Base-by-base conservation (phyloP, 2,329 filamentous ascomycete species). In the Cladosporium sp. region DNA sequence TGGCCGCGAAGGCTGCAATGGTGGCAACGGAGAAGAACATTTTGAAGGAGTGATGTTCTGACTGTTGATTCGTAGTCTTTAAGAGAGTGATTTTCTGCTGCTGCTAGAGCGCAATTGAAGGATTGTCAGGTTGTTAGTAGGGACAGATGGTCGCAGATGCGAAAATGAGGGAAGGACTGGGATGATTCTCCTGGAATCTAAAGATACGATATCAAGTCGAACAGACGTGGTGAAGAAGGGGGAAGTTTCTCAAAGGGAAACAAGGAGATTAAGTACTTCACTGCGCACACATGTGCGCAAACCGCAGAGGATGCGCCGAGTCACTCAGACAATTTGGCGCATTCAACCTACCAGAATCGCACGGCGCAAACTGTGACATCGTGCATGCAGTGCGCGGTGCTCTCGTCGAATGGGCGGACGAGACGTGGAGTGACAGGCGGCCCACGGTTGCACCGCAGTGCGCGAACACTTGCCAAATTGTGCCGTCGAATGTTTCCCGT, bases 1-100 rank as follows among this genome's bases (percentile, higher is more conserved):
- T 60, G 47, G 60, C 40, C 40, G 61, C 60, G 10, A 66, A 57
- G 56, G 61, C 61, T 35, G 47, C 62, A 40, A 61, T 45, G 34
- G 59, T 56, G 35, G 49, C 53, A 17, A 59, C 35, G 24, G 60
- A 61, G 58, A 58, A 61, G 22, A 60, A 59, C 59, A 60, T 62
- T n/a, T 57, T 47, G 17, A 56, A 35, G n/a, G 42, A 42, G 44
- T 44, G 35, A 34, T 28, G 36, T 55, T 40, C 39, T 36, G 22
- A 25, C 15, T 3, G 13, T 50, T 42, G 44, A 44, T 50, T 51
- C 45, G 45, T 51, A 36, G 25, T 57, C 39, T 50, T 39, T 48
- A 15, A 55, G 52, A 47, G 52, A 55, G 28, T 45, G 52, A 24
- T 34, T n/a, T 50, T 35, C 3, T 51, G 48, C 48, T 39, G 48